phyloP scores from a whole-genome alignment of 768 basidiomycete genomes.

The Fomitopsis serialis region DNA sequence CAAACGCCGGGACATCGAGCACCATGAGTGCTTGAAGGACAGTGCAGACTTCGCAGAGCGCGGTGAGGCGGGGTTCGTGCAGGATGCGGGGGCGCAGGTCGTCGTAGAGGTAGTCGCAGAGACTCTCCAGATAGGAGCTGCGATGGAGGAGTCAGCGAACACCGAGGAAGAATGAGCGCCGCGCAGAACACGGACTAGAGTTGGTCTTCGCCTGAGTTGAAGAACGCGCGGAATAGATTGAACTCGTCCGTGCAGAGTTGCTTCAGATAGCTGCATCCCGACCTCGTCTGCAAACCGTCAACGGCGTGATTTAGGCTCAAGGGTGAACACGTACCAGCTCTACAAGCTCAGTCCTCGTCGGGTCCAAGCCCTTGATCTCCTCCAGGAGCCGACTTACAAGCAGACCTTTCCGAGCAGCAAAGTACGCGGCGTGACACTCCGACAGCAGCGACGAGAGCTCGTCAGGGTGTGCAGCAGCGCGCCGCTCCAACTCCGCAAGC shows the following conservation, averaged over 20 bases:
- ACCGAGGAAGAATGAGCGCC: not conserved
- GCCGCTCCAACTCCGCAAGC: conserved; percentile 78
- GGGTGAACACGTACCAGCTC: conserved; percentile 54
- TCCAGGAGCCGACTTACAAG: conserved; percentile 69
- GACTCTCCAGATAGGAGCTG: conserved; percentile 85
- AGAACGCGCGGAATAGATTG: conserved; percentile 78
- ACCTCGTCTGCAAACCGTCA: conserved; percentile 55
- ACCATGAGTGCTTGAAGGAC: conserved; percentile 96
- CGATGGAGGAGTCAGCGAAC: not conserved
- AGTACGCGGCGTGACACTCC: conserved; percentile 88
- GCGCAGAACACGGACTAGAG: conserved; percentile 49
- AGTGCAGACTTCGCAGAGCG: conserved; percentile 92
- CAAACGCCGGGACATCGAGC: conserved; percentile 57
- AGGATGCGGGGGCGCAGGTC: conserved; percentile 93
- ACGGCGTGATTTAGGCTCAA: not conserved
- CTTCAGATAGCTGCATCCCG: conserved; percentile 90
- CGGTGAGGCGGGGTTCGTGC: conserved; percentile 83
- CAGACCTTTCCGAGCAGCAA: conserved; percentile 64
- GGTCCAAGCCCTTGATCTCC: conserved; percentile 82
- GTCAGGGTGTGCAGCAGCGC: conserved; percentile 72
- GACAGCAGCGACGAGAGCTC: conserved; percentile 74
- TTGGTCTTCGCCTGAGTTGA: conserved; percentile 75
- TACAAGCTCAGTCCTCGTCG: conserved; percentile 75
- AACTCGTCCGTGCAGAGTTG: conserved; percentile 91
- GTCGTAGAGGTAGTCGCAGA: conserved; percentile 94